These are phyloP conservation scores for Agrostemma githago DNA, from an alignment of 148 eudicot species.

Conservation along the genomic window DNA sequence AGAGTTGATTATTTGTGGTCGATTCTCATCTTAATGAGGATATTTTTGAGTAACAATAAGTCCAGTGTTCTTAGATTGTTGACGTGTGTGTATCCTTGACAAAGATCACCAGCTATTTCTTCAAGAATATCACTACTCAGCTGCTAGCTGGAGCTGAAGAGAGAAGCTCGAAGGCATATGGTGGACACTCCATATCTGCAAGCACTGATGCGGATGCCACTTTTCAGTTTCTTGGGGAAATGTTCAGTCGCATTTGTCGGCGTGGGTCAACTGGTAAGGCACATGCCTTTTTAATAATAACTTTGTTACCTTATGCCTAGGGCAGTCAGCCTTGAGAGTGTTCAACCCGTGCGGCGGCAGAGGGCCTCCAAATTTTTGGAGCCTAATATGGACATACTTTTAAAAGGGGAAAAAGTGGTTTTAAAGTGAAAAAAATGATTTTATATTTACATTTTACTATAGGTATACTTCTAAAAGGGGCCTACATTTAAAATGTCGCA, in stretches of 20 bases:
- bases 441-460: no score
- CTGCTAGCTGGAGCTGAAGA: constrained; percentile 70
- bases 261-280: constrained; percentile 89
- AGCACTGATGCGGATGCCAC: constrained; percentile 33
- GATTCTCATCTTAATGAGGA: neutral
- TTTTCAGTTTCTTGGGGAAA: constrained; percentile 60
- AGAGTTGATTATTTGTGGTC: neutral
- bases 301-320: constrained; percentile 2
- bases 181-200: constrained; percentile 17
- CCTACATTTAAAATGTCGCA: no score
- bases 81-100: constrained; percentile 37
- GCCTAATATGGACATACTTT: no score
- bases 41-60: neutral
- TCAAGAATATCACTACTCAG: constrained; percentile 55
- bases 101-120: constrained; percentile 48
- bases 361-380: no score
- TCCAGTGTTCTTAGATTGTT: neutral
- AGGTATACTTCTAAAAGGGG: no score
- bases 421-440: no score
- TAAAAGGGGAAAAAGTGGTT: no score
- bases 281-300: constrained; percentile 8
- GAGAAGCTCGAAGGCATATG: constrained; percentile 31
- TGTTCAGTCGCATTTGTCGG: constrained; percentile 75
- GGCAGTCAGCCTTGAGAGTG: no score
- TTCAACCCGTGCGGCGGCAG: no score